These are phyloP conservation scores for Penicillium robsamsonii DNA, from an alignment of 495 filamentous ascomycete genomes.

Conservation along the genomic window DNA sequence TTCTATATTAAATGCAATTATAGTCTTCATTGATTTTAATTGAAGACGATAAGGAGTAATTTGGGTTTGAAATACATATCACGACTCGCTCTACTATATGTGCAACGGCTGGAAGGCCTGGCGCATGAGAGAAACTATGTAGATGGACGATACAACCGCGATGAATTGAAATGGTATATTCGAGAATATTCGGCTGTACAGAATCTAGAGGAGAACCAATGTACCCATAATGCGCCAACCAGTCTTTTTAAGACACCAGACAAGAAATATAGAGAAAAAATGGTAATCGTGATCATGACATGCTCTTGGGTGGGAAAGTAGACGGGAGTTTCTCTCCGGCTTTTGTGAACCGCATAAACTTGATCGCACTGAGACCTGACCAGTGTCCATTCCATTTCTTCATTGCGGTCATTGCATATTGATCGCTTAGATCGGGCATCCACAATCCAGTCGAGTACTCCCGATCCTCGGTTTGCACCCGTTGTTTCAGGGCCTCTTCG, in stretches of 20 bases:
- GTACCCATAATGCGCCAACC: conserved; percentile 30
- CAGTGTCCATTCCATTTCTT: conserved; percentile 62
- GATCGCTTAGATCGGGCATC: conserved; percentile 60
- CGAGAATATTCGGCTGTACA: conserved; percentile 12
- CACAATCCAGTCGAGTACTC: conserved; percentile 85
- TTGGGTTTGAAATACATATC: background rate
- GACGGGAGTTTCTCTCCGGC: conserved; percentile 55
- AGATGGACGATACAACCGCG: conserved; percentile 1
- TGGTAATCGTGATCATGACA: conserved; percentile 40
- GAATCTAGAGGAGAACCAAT: conserved; percentile 14
- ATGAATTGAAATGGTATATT: conserved; percentile 15
- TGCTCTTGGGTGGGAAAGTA: conserved; percentile 67
- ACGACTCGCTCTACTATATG: background rate
- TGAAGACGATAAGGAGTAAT: background rate
- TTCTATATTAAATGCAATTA: background rate
- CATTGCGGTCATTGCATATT: conserved; percentile 52
- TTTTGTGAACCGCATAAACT: conserved; percentile 60
- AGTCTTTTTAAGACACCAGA: conserved; percentile 15
- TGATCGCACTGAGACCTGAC: conserved; percentile 56
- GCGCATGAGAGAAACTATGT: background rate
- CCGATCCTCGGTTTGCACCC: conserved; percentile 65
- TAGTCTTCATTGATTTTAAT: background rate
- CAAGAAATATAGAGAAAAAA: conserved; percentile 13
- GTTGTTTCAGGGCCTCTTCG: conserved; percentile 73
- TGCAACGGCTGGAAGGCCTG: background rate